Conservation (phyloP, 2,329 filamentous ascomycete species). For the Neophaeococcomyces mojaviensis region DNA sequence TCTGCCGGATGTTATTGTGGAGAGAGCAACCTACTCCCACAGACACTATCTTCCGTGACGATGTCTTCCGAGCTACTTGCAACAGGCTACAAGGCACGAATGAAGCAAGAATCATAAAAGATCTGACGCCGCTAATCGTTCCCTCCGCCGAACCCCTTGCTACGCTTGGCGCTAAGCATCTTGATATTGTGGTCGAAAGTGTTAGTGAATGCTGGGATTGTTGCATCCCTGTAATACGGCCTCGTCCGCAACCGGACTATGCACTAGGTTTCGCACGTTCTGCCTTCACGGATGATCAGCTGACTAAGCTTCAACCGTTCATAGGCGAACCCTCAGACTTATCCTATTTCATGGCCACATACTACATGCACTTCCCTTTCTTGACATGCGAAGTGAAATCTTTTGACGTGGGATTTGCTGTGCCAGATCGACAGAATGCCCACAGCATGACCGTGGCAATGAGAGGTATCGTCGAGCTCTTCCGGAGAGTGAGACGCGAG, state of each 20-base stretch:
- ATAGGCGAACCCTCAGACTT: conserved; percentile 17
- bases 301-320: conserved; percentile 28
- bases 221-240: conserved; percentile 22
- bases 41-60: too few relatives aligned
- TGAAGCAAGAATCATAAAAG: too few relatives aligned
- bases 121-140: conserved; percentile 31
- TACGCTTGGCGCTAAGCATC: conserved; percentile 20
- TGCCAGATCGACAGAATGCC: conserved; percentile 26
- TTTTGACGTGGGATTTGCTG: conserved; percentile 21
- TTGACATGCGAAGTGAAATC: conserved; percentile 25
- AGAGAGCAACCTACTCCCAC: too few relatives aligned
- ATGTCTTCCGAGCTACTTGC: too few relatives aligned
- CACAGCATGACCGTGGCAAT: conserved; percentile 30
- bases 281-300: conserved; percentile 30
- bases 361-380: conserved; percentile 24
- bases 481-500: conserved; percentile 29
- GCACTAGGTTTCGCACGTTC: conserved; percentile 28
- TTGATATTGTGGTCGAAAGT: conserved; percentile 28
- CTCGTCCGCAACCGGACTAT: conserved; percentile 32
- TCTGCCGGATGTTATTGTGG: too few relatives aligned
- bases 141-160: conserved; percentile 30
- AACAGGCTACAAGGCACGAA: too few relatives aligned
- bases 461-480: conserved; percentile 34
- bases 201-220: conserved; percentile 30
- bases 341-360: conserved; percentile 22